Conservation (phyloP, 371 early-diverging fungal genomes). For the Homolaphlyctis polyrhiza region DNA sequence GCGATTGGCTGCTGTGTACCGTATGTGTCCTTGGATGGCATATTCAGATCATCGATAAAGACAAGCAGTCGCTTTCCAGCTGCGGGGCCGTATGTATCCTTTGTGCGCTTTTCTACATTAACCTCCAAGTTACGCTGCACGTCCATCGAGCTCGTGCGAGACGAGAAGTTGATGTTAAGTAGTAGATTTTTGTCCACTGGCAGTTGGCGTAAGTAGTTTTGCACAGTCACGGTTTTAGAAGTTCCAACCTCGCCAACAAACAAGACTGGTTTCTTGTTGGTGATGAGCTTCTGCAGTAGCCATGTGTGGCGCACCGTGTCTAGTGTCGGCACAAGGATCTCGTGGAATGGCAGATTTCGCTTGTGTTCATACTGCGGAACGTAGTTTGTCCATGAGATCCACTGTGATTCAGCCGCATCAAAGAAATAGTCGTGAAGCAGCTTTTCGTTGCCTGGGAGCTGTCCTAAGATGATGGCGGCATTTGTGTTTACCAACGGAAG, state of each 20-base stretch:
- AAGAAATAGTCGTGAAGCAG: conserved; percentile 50
- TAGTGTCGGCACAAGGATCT: conserved; percentile 53
- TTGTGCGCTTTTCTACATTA: conserved; percentile 55
- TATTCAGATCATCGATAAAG: conserved; percentile 57
- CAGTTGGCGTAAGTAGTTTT: conserved; percentile 43
- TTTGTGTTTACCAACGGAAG: conserved; percentile 40
- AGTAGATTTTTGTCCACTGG: conserved; percentile 43
- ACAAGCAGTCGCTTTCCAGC: conserved; percentile 47
- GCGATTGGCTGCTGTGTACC: conserved; percentile 60
- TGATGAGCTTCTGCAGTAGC: conserved; percentile 46
- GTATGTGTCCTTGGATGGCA: conserved; percentile 56
- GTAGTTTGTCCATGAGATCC: conserved; percentile 48
- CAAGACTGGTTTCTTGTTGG: conserved; percentile 40
- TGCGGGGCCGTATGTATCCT: conserved; percentile 57
- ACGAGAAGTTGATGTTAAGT: conserved; percentile 51
- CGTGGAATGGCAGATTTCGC: conserved; percentile 36
- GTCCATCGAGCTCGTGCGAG: conserved; percentile 47
- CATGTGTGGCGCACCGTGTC: conserved; percentile 56
- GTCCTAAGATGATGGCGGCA: conserved; percentile 36
- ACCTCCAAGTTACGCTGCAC: conserved; percentile 53
- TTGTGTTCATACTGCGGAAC: conserved; percentile 50
- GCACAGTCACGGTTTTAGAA: conserved; percentile 53
- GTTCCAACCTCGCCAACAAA: conserved; percentile 54
- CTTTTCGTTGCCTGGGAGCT: conserved; percentile 51
- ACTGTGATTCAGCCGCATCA: conserved; percentile 39